A percentile compares a stretch with the other conserved stretches of the same genome.
These are phyloP conservation scores for Nannochloropsis salina DNA, from an alignment of 108 stramenopile genomes.

Conservation along the genomic window DNA sequence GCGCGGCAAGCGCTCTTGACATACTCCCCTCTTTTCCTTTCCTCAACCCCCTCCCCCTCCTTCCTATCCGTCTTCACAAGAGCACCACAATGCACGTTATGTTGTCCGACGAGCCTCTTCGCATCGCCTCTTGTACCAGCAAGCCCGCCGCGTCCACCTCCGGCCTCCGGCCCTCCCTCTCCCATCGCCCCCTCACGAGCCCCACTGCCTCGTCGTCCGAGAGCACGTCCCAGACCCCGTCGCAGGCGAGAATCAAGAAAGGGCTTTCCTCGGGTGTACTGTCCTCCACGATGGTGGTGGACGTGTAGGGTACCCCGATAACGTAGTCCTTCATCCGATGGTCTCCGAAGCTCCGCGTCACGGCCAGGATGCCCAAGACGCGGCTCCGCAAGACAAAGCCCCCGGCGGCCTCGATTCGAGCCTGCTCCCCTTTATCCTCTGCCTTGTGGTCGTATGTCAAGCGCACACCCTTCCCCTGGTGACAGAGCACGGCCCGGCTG, in stretches of 20 bases:
- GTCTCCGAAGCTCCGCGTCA: conserved; percentile 58
- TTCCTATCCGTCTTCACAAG: conserved; percentile 25
- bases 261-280: conserved; percentile 41
- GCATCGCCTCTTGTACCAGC: conserved; percentile 32
- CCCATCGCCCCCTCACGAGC: conserved; percentile 28
- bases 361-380: conserved; percentile 61
- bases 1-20: too few relatives aligned
- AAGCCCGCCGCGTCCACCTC: neutral
- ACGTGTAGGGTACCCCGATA: conserved; percentile 22
- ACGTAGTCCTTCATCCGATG: conserved; percentile 52
- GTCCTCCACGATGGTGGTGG: neutral
- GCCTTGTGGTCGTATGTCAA: conserved; percentile 59
- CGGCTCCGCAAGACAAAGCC: conserved; percentile 58
- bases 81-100: conserved; percentile 53
- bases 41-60: too few relatives aligned
- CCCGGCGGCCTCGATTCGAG: conserved; percentile 52
- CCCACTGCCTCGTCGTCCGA: conserved; percentile 49
- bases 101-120: conserved; percentile 48
- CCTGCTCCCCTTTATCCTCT: conserved; percentile 45
- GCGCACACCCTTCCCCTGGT: conserved; percentile 44
- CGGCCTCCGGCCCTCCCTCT: neutral
- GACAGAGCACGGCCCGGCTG: conserved; percentile 71
- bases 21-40: too few relatives aligned
- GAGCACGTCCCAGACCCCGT: conserved; percentile 63
- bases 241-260: conserved; percentile 58